Base-by-base conservation (phyloP, 257 asterid genomes). In the Parsonsia alboflavescens region DNA sequence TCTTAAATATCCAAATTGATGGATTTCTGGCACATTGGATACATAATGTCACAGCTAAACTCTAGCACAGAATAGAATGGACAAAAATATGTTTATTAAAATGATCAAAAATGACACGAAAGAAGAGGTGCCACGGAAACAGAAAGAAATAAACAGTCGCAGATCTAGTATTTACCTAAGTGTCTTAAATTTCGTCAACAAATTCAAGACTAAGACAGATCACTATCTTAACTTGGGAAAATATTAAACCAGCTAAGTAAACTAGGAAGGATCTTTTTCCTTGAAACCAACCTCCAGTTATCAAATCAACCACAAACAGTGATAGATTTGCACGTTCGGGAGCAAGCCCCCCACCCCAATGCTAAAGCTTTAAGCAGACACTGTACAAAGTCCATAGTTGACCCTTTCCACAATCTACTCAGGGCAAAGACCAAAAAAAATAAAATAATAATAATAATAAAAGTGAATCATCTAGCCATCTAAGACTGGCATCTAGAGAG, bases 241-340 rank as follows among this genome's bases (percentile, higher is more conserved):
- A 30, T 61, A 30, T 5, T 16, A 30, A 36, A 17, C 50, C 19
- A 19, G 42, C 52, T 28, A 49, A 76, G 75, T 45, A 45, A 54
- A 26, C 6, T 13, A 44, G 58, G 3, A 24, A 49, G 24, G 28
- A n/a, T 54, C 45, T 19, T 24, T 33, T 39, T 22, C 36, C 9
- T 48, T 12, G 21, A 62, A 49, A 45, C 36, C 24, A 71, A 49
- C 57, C 59, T 68, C 79, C 59, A 76, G 65, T 58, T 6, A 76
- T 61, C 48, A 7, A n/a, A 57, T 59, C 22, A 19, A 36, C 41
- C 15, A 48, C 42, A 41, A 8, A 2, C 9, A 50, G 5, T 53
- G 44, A 24, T 49, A 64, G 8, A 28, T 21, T 2, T 30, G n/a
- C 10, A 75, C 30, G 66, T 5, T 15, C 15, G 11, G 0, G 15